A percentile compares a stretch with the other conserved stretches of the same genome.
These are phyloP conservation scores for Scedosporium minutisporum DNA, from an alignment of 2,329 filamentous ascomycete species.

Conservation along the genomic window DNA sequence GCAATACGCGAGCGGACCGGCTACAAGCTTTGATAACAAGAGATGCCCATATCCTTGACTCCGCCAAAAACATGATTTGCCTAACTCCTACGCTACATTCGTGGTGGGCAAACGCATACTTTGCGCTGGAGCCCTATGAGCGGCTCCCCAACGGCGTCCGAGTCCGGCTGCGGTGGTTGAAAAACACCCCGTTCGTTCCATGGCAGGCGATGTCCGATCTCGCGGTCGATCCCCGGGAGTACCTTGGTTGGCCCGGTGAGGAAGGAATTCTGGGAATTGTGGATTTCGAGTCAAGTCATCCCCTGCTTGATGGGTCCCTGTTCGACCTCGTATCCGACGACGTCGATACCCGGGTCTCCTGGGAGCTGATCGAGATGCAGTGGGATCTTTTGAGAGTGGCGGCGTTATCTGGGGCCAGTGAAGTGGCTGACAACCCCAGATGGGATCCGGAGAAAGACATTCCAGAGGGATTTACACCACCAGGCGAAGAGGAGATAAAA, in stretches of 20 bases:
- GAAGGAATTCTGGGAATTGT: background rate
- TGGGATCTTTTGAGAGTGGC: constrained; percentile 1
- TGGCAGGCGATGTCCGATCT: background rate
- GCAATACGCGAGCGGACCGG: too few relatives aligned
- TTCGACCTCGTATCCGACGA: background rate
- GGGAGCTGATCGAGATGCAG: background rate
- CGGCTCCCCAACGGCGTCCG: background rate
- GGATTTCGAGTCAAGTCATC: background rate
- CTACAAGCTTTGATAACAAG: too few relatives aligned
- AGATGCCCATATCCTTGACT: background rate
- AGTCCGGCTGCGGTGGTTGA: background rate
- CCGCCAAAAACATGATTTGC: background rate
- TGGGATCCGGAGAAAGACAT: background rate
- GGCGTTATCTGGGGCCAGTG: background rate
- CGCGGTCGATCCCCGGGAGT: background rate
- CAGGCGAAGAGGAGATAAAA: too few relatives aligned
- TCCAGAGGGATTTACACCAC: background rate
- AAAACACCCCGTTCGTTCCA: background rate
- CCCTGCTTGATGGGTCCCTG: background rate
- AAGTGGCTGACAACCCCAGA: background rate
- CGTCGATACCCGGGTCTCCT: background rate
- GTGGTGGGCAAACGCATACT: background rate
- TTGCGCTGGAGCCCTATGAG: background rate
- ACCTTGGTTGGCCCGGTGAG: too few relatives aligned
- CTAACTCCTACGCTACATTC: background rate